Conservation (phyloP, 2,329 filamentous ascomycete species). For the Fusarium nematophilum region DNA sequence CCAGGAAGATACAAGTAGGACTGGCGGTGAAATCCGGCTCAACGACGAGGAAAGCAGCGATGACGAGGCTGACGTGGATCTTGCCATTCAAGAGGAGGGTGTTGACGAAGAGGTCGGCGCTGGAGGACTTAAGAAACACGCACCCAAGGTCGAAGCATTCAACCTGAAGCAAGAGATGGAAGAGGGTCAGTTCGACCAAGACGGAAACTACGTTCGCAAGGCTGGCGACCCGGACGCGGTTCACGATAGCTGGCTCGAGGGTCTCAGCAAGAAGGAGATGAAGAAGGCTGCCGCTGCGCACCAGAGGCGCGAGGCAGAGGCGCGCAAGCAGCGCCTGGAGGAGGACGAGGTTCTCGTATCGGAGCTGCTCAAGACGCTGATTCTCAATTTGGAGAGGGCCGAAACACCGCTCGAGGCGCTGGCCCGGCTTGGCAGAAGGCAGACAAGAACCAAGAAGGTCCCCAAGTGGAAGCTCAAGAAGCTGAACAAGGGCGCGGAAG, state of each 20-base stretch:
- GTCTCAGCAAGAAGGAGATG: constrained; percentile 94
- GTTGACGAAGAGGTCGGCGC: constrained; percentile 91
- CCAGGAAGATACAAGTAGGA: constrained; percentile 78
- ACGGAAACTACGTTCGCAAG: constrained; percentile 91
- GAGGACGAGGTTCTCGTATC: constrained; percentile 80
- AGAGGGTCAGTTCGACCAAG: constrained; percentile 90
- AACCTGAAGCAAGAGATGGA: constrained; percentile 92
- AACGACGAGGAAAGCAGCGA: constrained; percentile 68
- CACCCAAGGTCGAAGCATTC: constrained; percentile 94
- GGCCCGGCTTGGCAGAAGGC: constrained; percentile 78
- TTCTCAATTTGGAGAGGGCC: constrained; percentile 77
- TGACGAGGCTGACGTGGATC: constrained; percentile 76
- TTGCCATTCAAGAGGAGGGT: constrained; percentile 77
- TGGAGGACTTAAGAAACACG: constrained; percentile 90
- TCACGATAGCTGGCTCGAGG: constrained; percentile 93
- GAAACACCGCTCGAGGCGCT: constrained; percentile 92
- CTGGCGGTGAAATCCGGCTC: constrained; percentile 76
- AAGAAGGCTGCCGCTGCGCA: constrained; percentile 87
- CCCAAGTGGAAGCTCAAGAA: constrained; percentile 79
- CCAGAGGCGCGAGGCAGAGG: constrained; percentile 83
- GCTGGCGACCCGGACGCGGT: constrained; percentile 88
- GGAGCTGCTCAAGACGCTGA: constrained; percentile 79
- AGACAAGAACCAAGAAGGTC: constrained; percentile 68
- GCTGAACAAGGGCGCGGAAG: constrained; percentile 63
- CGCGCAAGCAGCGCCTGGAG: constrained; percentile 74